Evolutionary conservation across 108 stramenopile genomes (phyloP), one percentile per base, ranked within the genome.

Genomic region (Nitzschia putrida): DNA sequence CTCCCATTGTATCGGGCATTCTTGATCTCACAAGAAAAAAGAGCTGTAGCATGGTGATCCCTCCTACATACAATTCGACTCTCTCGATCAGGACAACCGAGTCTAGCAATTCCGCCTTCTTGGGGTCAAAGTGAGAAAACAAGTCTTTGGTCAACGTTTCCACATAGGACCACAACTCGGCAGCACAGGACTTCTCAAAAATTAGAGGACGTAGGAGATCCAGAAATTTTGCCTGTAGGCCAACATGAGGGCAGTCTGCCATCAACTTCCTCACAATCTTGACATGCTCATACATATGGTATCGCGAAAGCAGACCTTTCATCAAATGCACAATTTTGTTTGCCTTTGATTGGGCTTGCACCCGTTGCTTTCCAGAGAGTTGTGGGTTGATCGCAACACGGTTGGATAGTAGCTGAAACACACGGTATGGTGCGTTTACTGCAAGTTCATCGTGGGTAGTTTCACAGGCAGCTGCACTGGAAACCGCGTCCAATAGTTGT

Each of bases 391-490:
- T 50, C 56, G 73, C 25, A 13, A 81, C 25, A 10, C 63, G 60
- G 51, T 81, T 73, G 20, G 72, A 69, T 14, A 81, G 42, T 10
- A 72, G 61, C 42, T 76, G 75, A 39, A 81, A 65, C n/a, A 57
- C 57, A 21, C 57, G 63, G 9, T 68, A 66, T 12, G 75, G 75
- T 5, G 65, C 20, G 37, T 55, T 58, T 4, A 68, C 71, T 23
- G 34, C 59, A 2, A 38, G 24, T 20, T 68, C 40, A 23, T 59
- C 43, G n/a, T 41, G 38, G 24, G 45, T 44, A 13, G 0, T 8
- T 55, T 65, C 43, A 29, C 53, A 53, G n/a, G 63, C 43, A 25
- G 66, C 25, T 3, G 20, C 26, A 10, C 63, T 13, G 5, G 69
- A 63, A 13, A 40, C 54, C 64, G 64, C 61, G 20, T 57, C 11